Evolutionary conservation across 2,329 filamentous ascomycete genomes (phyloP), one percentile per base, ranked within the genome.

Genomic region (Tricladium varicosporioides): DNA sequence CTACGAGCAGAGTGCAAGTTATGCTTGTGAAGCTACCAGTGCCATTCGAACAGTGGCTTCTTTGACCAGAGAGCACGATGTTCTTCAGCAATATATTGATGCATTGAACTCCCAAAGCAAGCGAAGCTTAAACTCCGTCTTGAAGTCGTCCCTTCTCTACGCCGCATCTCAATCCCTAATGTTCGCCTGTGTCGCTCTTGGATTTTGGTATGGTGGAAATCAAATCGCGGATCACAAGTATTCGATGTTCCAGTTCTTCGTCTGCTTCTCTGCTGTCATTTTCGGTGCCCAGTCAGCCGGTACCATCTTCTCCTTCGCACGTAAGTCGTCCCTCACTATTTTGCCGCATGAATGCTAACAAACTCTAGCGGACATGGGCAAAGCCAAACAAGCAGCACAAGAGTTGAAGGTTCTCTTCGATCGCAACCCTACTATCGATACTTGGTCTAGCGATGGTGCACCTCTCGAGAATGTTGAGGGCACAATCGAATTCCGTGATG

Each of bases 221-320:
- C 77, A 94, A 32, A 87, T 96, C 53, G 86, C 81, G 18, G 80
- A 81, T 56, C 69, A 74, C 48, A 89, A 95, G 70, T 93, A 94
- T 71, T 72, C 74, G 63, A 80, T 91, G 67, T 93, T 93, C 72
- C 88, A 92, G 64, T 97, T 97, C 80, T 97, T 97, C 75, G 79
- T 96, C 48, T 92, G 90, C 67, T 97, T 96, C 75, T 85, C 87
- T 59, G 82, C 91, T 47, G 83, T 97, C 66, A 89, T 97, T 67
- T 97, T 96, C 67, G 91, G 92, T 54, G 89, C 92, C 0, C 93
- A 97, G 72, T 94, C 92, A 3, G 93, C 93, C 1, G 93, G 93
- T 7, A 88, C 86, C 13, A 87, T 93, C 68, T 97, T 94, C 78
- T 91, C 85, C 5, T 96, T 93, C 71, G 91, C 91, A 0, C 91